Conservation (phyloP, 75 land plant genomes). For the Sequoiadendron giganteum region DNA sequence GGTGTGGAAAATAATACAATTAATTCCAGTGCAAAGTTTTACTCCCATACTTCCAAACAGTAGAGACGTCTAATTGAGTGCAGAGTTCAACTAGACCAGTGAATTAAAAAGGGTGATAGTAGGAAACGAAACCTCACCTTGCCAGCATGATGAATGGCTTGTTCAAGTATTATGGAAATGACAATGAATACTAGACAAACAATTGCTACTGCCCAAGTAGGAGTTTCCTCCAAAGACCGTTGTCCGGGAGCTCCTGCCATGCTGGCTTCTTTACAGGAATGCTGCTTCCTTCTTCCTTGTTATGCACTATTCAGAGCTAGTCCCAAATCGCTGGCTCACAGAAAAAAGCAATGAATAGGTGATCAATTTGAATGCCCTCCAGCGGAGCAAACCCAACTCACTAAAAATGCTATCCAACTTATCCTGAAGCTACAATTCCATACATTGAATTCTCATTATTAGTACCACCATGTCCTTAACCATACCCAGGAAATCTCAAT, state of each 20-base stretch:
- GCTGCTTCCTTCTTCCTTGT: background rate
- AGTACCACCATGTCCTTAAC: too few relatives aligned
- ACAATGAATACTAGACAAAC: constrained; percentile 60
- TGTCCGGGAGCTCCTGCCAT: background rate
- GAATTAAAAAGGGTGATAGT: background rate
- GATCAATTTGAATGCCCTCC: too few relatives aligned
- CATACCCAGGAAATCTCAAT: too few relatives aligned
- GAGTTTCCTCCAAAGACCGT: constrained; percentile 47
- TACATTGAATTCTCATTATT: too few relatives aligned
- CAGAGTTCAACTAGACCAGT: background rate
- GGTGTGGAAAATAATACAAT: background rate
- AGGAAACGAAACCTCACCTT: constrained; percentile 30
- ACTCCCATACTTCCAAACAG: background rate
- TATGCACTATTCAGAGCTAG: too few relatives aligned
- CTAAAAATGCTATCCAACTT: too few relatives aligned
- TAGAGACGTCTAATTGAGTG: background rate
- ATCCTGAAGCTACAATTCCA: too few relatives aligned
- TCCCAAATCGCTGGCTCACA: too few relatives aligned
- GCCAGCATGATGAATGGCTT: constrained; percentile 42
- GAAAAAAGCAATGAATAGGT: too few relatives aligned
- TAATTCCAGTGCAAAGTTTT: background rate
- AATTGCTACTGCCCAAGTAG: constrained; percentile 73
- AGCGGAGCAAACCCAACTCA: too few relatives aligned
- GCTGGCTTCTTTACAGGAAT: background rate
- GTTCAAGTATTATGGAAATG: constrained; percentile 51